Conservation (phyloP, 352 stramenopile genomes). For the Chrysophaeum taylorii region DNA sequence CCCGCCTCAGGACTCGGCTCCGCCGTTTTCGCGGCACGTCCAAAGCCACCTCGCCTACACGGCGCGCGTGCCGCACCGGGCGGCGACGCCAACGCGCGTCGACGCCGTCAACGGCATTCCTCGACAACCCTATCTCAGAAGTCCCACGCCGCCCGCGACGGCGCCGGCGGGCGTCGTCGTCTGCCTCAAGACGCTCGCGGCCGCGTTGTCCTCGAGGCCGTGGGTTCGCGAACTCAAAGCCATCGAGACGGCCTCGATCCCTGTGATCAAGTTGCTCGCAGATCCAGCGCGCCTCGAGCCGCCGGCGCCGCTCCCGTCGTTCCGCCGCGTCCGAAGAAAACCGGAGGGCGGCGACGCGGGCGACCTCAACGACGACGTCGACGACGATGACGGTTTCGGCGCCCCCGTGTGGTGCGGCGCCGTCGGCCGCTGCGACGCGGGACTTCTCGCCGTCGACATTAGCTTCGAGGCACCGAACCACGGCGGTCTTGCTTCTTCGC, state of each 20-base stretch:
- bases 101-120: too few species aligned
- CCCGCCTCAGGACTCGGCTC: too few species aligned
- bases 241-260: conserved; percentile 58
- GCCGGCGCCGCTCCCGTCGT: conserved; percentile 2
- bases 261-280: conserved; percentile 63
- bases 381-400: neutral
- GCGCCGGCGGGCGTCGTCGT: neutral
- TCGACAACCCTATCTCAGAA: too few species aligned
- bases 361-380: conserved; percentile 37
- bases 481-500: conserved; percentile 50
- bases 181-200: conserved; percentile 28
- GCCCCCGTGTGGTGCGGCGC: conserved; percentile 2
- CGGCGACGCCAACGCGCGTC: too few species aligned
- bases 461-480: conserved; percentile 63
- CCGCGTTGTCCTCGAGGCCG: conserved; percentile 42
- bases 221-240: conserved; percentile 60
- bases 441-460: conserved; percentile 56
- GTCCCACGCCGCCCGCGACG: neutral
- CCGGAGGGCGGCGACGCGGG: conserved; percentile 32
- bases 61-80: too few species aligned
- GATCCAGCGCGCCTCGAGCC: conserved; percentile 22
- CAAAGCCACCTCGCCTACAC: too few species aligned
- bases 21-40: too few species aligned
- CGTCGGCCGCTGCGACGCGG: conserved; percentile 8
- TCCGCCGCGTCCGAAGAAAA: neutral